Base-by-base conservation (phyloP, 108 stramenopile species). In the Nannochloropsis salina region DNA sequence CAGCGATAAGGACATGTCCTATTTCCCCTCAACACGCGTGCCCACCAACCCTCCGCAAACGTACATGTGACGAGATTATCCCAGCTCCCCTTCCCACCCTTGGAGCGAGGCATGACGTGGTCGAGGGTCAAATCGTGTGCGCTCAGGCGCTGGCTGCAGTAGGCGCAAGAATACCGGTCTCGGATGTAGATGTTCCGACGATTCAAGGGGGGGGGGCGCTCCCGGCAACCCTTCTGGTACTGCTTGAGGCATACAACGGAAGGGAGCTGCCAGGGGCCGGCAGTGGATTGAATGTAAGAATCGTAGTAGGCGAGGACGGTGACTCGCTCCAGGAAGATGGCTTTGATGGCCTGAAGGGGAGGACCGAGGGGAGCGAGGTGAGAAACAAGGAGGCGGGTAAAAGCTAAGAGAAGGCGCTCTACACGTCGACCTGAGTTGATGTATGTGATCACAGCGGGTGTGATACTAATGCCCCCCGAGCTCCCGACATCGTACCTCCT, bases 211-310 rank as follows among this genome's bases (percentile, higher is more conserved):
- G 90, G 90, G 41, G 81, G 11, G 18, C 20, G 80, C 43, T 83
- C 21, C 41, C 80, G 11, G 84, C 74, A 22, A 41, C 40, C 84
- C 41, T 86, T 21, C 80, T 22, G 44, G 21, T 84, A 44, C 42
- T 84, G 83, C 87, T 90, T 90, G 9, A 91, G 88, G 9, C 85
- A 90, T 12, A 91, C 86, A 15, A 91, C 90, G 85, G 88, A 86
- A 9, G 90, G 90, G 40, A 91, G 86, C 42, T 81, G 43, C 5
- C 88, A 80, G 61, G 44, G 79, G 20, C 44, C 42, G 44, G 88
- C 40, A 6, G 88, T 42, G 45, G 85, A 85, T 5, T 88, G 90
- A 22, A 91, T 74, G 12, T 41, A 41, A 6, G 45, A 45, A 80
- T 90, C 91, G 84, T 91, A 86, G 44, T 85, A 83, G 42, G 89